Conservation (phyloP, 1,284 basidiomycete genomes). For the Trametes sp. region DNA sequence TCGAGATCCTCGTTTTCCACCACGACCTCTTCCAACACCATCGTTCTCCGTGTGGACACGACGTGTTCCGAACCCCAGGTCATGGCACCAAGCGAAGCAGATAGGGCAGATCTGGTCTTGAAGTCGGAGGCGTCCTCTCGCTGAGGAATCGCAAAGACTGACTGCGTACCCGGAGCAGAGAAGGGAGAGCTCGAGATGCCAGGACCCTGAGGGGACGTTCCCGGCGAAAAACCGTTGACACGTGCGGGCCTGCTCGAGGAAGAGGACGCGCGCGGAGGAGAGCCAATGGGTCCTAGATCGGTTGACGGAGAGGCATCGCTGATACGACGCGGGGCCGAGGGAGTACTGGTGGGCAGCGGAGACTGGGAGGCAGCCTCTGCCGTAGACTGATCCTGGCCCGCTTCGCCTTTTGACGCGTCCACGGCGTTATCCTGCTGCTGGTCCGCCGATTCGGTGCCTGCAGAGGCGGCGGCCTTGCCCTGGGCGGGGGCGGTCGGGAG, state of each 20-base stretch:
- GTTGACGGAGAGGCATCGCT: conserved; percentile 42
- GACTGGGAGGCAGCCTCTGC: conserved; percentile 37
- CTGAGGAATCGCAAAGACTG: conserved; percentile 58
- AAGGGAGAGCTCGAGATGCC: conserved; percentile 67
- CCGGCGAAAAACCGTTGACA: conserved; percentile 56
- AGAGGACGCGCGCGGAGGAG: conserved; percentile 61
- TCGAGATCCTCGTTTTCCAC: conserved; percentile 83
- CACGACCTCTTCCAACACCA: conserved; percentile 48
- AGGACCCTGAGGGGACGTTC: conserved; percentile 53
- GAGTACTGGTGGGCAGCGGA: conserved; percentile 60
- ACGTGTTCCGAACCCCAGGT: conserved; percentile 41
- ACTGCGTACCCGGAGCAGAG: conserved; percentile 70
- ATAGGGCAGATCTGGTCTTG: conserved; percentile 48
- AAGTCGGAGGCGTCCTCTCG: conserved; percentile 44
- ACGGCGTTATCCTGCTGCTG: conserved; percentile 20
- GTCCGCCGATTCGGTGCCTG: conserved; percentile 13
- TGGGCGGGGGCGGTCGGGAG: conserved; percentile 57
- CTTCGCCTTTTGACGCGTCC: conserved; percentile 18
- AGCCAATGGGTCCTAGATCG: conserved; percentile 83
- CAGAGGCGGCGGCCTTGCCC: conserved; percentile 40
- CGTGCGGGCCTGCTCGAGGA: conserved; percentile 46
- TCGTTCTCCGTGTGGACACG: conserved; percentile 28
- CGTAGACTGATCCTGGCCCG: conserved; percentile 10
- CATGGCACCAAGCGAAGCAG: conserved; percentile 56
- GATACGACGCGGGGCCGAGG: conserved; percentile 50